Percentiles rank a stretch among this genome's conserved stretches.
Evolutionary conservation across 1,284 basidiomycete species (phyloP).

Genomic region (Afroboletus lepidellus): DNA sequence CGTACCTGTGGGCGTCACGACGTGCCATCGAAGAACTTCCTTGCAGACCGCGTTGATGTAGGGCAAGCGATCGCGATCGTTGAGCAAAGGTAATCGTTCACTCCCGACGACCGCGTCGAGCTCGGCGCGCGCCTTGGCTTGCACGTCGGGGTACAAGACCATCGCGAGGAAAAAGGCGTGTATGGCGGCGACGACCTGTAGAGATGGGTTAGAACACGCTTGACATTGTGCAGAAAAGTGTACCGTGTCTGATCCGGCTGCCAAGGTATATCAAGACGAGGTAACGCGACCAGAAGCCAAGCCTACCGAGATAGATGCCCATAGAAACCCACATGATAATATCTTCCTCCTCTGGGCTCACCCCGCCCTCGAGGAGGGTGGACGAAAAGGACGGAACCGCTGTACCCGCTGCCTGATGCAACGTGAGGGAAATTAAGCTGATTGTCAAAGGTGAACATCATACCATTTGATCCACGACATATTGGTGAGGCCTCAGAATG

Average conservation of each 20-base stretch:
- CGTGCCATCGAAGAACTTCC: slow-evolving; percentile 27
- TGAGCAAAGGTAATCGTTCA: slow-evolving; percentile 19
- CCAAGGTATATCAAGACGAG: no score
- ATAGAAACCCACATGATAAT: slow-evolving; percentile 23
- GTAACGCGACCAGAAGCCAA: no score
- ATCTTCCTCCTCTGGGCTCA: slow-evolving; percentile 25
- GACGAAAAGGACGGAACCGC: slow-evolving; percentile 41
- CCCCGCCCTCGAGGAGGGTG: slow-evolving; percentile 8
- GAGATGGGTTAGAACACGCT: not conserved
- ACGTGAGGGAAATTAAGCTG: not conserved
- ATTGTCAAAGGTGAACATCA: not conserved
- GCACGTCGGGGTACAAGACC: slow-evolving; percentile 26
- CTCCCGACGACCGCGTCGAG: slow-evolving; percentile 24
- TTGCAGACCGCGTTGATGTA: slow-evolving; percentile 28
- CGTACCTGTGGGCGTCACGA: slow-evolving; percentile 15
- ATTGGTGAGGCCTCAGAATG: slow-evolving; percentile 38
- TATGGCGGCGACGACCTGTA: not conserved
- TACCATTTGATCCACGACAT: slow-evolving; percentile 43
- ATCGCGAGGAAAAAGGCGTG: slow-evolving; percentile 25
- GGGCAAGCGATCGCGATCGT: slow-evolving; percentile 20
- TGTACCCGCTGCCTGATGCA: slow-evolving; percentile 37
- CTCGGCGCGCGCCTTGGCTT: slow-evolving; percentile 24
- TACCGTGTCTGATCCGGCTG: slow-evolving; percentile 21
- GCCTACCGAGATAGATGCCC: slow-evolving; percentile 14
- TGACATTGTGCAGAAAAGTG: not conserved